Evolutionary conservation across 371 early-diverging fungal species (phyloP), one percentile per base, ranked within the genome.

Genomic region (Mycotypha africana): DNA sequence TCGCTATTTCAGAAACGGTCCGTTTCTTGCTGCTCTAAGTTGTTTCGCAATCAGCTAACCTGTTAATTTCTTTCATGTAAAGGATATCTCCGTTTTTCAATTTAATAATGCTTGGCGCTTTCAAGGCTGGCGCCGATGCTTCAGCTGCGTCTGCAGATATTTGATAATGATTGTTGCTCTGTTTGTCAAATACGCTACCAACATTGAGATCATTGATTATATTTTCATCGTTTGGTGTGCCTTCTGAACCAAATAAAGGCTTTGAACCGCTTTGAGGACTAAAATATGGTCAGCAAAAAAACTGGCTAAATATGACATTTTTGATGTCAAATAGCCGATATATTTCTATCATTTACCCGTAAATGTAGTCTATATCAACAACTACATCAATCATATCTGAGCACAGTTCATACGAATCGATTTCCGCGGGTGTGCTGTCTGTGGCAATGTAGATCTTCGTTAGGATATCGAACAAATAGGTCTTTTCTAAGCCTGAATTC

Each of bases 401-500:
- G 53, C 96, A 93, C 30, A 97, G 81, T 65, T 90, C 89, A 65
- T 93, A 96, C 2, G 86, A 81, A 51, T 92, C 91, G 70, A 92
- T 82, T 54, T 93, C 93, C 24, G 92, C 93, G 3, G 97, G 97
- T 2, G 94, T 90, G 37, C 86, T 83, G 49, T 97, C 97, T 5
- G 94, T 95, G 3, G 97, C 95, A 48, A 97, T 80, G 53, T 95
- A 97, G 23, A 96, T 84, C 60, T 95, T 94, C 23, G 88, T 87
- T 25, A 78, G 47, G 9, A 85, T 78, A 60, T 97, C 97, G 57
- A 97, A 93, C 36, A 97, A 63, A 60, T 93, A 96, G 11, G 93
- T 93, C 60, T 97, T 96, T 52, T 97, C 97, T 45, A 96, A 88
- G 11, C 89, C 88, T 2, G 96, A 93, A 56, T 91, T 95, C 89